These are phyloP conservation scores for Tulasnella sp. DNA, from an alignment of 768 basidiomycete species.

Conservation along the genomic window DNA sequence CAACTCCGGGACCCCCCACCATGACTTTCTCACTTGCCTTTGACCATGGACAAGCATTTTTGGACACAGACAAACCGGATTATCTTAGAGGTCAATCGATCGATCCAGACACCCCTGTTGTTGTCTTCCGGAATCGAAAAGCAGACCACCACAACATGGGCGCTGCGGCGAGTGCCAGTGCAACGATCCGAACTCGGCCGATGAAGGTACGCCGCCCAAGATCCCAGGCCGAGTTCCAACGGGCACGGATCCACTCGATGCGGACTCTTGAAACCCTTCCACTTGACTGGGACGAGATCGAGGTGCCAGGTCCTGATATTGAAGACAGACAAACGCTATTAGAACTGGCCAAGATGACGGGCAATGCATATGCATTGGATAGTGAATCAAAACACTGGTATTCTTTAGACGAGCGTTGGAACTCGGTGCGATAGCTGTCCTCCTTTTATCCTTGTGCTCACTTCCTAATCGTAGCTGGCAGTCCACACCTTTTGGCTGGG, in stretches of 20 bases:
- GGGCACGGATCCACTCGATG: neutral
- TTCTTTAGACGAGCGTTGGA: conserved; percentile 49
- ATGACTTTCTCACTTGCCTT: neutral
- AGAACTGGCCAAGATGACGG: conserved; percentile 78
- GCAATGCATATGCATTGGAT: conserved; percentile 60
- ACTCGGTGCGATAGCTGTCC: conserved; percentile 32
- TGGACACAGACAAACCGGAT: neutral
- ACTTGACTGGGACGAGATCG: conserved; percentile 50
- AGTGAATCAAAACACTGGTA: conserved; percentile 61
- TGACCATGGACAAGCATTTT: conserved; percentile 2
- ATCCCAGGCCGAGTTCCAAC: conserved; percentile 14
- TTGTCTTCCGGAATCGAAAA: neutral
- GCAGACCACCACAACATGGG: neutral
- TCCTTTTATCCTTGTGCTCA: conserved; percentile 2
- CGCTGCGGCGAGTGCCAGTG: neutral
- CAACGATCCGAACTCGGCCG: neutral
- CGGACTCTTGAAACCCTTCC: neutral
- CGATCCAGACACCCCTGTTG: neutral
- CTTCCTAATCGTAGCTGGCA: conserved; percentile 23
- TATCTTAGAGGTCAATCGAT: neutral
- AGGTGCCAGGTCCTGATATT: conserved; percentile 59
- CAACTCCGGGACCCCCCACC: neutral
- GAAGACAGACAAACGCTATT: conserved; percentile 57
- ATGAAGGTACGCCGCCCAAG: conserved; percentile 10
- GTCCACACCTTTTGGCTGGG: conserved; percentile 79